Conservation (phyloP, 2,329 filamentous ascomycete genomes). For the Purpureocillium lavendulum region DNA sequence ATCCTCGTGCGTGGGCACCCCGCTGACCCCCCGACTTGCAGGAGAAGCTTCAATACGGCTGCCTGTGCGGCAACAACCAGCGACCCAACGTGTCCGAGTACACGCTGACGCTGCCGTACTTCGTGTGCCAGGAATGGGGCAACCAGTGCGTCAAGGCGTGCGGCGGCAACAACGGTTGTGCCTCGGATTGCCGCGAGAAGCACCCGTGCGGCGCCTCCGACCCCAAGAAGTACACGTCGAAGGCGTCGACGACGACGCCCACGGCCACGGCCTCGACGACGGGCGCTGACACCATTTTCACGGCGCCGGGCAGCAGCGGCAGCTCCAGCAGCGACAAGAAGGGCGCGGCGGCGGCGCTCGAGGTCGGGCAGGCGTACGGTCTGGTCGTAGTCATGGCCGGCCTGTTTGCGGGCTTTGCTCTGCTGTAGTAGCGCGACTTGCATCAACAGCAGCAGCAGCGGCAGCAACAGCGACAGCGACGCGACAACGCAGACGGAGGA, state of each 20-base stretch:
- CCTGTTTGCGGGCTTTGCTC: slow-evolving; percentile 31
- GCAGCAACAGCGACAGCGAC: no score
- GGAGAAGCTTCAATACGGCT: slow-evolving; percentile 58
- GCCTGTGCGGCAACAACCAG: slow-evolving; percentile 59
- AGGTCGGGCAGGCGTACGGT: slow-evolving; percentile 27
- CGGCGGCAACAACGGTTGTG: slow-evolving; percentile 46
- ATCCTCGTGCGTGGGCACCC: background rate
- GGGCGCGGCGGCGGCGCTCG: slow-evolving; percentile 20
- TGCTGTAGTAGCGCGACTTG: slow-evolving; percentile 22
- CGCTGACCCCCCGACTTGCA: slow-evolving; percentile 18
- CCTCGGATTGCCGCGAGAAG: slow-evolving; percentile 51
- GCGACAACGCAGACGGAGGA: no score
- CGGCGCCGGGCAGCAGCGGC: slow-evolving; percentile 9
- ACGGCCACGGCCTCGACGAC: slow-evolving; percentile 25
- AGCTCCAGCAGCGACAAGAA: slow-evolving; percentile 13
- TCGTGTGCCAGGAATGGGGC: slow-evolving; percentile 64
- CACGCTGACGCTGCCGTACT: slow-evolving; percentile 71
- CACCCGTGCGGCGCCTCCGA: slow-evolving; percentile 65
- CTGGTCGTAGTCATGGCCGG: slow-evolving; percentile 27
- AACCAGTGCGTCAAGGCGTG: slow-evolving; percentile 58
- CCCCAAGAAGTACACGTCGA: slow-evolving; percentile 52
- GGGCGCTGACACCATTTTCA: slow-evolving; percentile 28
- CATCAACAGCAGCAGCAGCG: no score
- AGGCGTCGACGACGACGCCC: slow-evolving; percentile 32
- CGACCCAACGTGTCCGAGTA: slow-evolving; percentile 69